phyloP scores from a whole-genome alignment of 1,284 basidiomycete genomes.

The Leucoagaricus sp. region DNA sequence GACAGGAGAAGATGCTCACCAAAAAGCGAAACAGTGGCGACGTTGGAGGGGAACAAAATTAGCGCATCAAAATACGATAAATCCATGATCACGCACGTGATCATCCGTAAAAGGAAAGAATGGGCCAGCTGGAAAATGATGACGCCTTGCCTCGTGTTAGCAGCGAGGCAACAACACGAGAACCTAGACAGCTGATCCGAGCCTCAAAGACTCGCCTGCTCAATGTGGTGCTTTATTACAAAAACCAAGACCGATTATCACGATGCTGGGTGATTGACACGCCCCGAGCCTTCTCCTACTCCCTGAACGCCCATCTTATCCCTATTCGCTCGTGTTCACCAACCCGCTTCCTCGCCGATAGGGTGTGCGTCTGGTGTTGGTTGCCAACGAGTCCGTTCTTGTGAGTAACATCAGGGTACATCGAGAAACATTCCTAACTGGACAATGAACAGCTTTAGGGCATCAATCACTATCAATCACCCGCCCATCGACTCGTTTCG shows the following conservation, averaged over 20 bases:
- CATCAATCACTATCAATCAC: not conserved
- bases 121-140: not conserved
- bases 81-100: too few species aligned
- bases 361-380: not conserved
- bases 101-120: not conserved
- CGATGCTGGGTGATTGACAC: constrained; percentile 8
- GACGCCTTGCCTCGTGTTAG: constrained; percentile 13
- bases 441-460: not conserved
- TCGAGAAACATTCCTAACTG: not conserved
- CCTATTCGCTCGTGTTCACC: constrained; percentile 1
- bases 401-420: not conserved
- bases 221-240: constrained; percentile 11
- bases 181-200: constrained; percentile 14
- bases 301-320: constrained; percentile 1
- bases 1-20: not conserved
- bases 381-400: not conserved
- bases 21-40: not conserved
- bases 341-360: not conserved
- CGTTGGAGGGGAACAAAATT: not conserved
- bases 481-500: not conserved
- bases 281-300: not conserved
- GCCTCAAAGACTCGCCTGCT: constrained; percentile 7
- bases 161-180: constrained; percentile 9
- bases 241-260: constrained; percentile 14
- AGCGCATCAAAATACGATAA: too few species aligned